Percentiles rank a stretch among this genome's conserved stretches.
These are phyloP conservation scores for Fusarium camptoceras DNA, from an alignment of 2,329 filamentous ascomycete genomes.

Conservation along the genomic window DNA sequence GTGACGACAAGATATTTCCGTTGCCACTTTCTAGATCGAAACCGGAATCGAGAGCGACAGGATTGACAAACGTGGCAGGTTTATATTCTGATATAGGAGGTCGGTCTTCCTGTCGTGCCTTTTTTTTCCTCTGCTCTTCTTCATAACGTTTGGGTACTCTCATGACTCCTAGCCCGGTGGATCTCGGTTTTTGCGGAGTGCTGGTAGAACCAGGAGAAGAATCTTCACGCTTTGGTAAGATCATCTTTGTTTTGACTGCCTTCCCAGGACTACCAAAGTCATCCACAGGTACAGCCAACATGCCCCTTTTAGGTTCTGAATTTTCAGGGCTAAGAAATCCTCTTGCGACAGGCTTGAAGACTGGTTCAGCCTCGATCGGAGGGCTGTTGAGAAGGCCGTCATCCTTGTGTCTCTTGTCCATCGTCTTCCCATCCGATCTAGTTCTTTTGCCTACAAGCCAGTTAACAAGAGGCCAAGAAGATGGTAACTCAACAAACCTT, in stretches of 20 bases:
- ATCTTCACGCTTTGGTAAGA: slow-evolving; percentile 10
- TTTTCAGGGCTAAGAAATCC: slow-evolving; percentile 33
- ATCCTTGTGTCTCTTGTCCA: not conserved
- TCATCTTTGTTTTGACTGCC: slow-evolving; percentile 1
- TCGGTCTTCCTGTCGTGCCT: not conserved
- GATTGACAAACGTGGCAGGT: slow-evolving; percentile 23
- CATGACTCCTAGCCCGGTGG: not conserved
- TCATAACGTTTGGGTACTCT: not conserved
- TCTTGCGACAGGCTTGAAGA: slow-evolving; percentile 20
- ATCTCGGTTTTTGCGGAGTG: slow-evolving; percentile 20
- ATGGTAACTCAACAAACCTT: slow-evolving; percentile 26
- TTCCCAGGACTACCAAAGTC: slow-evolving; percentile 30
- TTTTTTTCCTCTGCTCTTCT: not conserved
- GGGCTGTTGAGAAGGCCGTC: slow-evolving; percentile 10
- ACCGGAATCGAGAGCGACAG: slow-evolving; percentile 17
- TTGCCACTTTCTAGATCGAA: not conserved
- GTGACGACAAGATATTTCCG: slow-evolving; percentile 9
- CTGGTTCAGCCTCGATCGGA: slow-evolving; percentile 11
- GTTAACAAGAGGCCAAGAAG: slow-evolving; percentile 3
- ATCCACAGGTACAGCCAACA: slow-evolving; percentile 14
- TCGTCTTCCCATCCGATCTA: not conserved
- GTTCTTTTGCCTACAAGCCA: slow-evolving; percentile 1
- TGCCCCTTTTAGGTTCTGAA: not conserved
- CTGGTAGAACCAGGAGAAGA: slow-evolving; percentile 21
- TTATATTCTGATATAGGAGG: slow-evolving; percentile 1